Conservation (phyloP, 345 rosid genomes). For the Psidium friedrichsthalianum region DNA sequence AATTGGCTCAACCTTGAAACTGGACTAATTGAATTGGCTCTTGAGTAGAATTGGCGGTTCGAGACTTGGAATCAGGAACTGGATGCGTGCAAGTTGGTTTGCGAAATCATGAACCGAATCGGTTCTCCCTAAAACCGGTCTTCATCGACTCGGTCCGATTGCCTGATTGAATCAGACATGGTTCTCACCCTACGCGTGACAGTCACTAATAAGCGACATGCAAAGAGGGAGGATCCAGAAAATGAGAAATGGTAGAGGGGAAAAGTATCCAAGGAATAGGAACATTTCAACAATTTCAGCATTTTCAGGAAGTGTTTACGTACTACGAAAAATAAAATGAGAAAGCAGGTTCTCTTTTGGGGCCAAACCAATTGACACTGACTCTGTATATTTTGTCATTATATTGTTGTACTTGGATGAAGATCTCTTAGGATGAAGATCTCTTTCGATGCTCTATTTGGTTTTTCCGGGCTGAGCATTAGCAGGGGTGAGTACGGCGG, state of each 20-base stretch:
- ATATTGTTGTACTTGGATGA: background rate
- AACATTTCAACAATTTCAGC: background rate
- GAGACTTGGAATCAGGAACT: background rate
- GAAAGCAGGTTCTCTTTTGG: background rate
- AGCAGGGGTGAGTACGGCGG: too few species aligned
- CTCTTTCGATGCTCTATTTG: background rate
- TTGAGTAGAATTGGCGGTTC: background rate
- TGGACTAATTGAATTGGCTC: background rate
- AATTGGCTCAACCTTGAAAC: background rate
- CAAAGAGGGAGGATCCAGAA: background rate
- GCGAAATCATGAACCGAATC: background rate
- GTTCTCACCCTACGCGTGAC: background rate
- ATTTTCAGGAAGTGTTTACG: background rate
- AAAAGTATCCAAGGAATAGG: background rate
- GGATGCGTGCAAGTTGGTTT: rapidly evolving
- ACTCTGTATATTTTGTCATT: background rate
- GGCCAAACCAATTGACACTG: background rate
- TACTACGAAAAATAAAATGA: background rate
- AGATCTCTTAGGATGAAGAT: background rate
- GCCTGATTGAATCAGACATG: background rate
- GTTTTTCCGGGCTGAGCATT: background rate
- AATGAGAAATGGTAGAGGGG: background rate
- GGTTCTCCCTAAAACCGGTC: background rate
- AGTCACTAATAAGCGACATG: background rate
- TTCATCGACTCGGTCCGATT: background rate